Evolutionary conservation across 148 eudicot species (phyloP).

Genomic region (Polygonum maritimum): DNA sequence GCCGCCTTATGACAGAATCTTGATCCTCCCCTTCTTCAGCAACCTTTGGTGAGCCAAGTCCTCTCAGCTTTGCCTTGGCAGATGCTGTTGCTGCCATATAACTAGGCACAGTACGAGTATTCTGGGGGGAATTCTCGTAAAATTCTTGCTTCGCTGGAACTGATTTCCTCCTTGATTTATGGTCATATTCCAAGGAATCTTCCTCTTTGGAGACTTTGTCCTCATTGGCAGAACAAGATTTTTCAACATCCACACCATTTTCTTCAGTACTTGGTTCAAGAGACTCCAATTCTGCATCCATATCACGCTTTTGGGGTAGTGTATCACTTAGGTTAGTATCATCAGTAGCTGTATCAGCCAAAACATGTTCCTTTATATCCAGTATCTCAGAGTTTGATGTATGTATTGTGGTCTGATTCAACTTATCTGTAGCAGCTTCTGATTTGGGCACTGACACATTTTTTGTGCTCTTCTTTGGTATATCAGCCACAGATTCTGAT

Average conservation of each 20-base stretch:
- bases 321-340: conserved; percentile 11
- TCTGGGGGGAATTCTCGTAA: conserved; percentile 43
- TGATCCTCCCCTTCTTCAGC: conserved; percentile 40
- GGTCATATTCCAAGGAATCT: conserved; percentile 24
- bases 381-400: neutral
- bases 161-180: conserved; percentile 35
- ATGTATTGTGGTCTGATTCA: neutral
- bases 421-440: neutral
- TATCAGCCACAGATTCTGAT: conserved; percentile 30
- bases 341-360: conserved; percentile 19
- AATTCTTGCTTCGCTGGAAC: conserved; percentile 47
- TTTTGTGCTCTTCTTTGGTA: conserved; percentile 18
- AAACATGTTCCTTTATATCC: conserved; percentile 14
- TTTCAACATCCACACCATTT: conserved; percentile 20
- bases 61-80: conserved; percentile 67
- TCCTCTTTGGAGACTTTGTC: conserved; percentile 37
- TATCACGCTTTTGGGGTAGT: conserved; percentile 16
- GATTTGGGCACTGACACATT: conserved; percentile 13
- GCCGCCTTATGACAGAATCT: conserved; percentile 38
- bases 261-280: conserved; percentile 16
- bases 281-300: conserved; percentile 23
- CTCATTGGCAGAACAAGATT: conserved; percentile 14
- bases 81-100: conserved; percentile 70
- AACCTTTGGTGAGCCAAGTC: conserved; percentile 38
- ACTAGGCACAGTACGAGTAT: conserved; percentile 47